Evolutionary conservation across 169 alveolate genomes (phyloP).

Genomic region (Plasmodium billcollinsi): DNA sequence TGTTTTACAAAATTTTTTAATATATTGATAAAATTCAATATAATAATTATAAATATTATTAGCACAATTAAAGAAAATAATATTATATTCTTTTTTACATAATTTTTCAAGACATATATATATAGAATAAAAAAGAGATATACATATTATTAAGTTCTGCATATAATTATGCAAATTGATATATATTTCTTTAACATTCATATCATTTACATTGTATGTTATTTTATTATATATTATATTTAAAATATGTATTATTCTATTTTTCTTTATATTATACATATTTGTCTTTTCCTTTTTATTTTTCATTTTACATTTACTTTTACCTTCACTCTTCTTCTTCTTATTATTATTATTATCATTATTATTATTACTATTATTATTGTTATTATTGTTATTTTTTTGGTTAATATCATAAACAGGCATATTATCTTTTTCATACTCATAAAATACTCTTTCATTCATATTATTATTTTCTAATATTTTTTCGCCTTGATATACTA

Average conservation of each 20-base stretch:
- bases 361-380: background rate
- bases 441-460: no score
- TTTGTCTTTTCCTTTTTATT: background rate
- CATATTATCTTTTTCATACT: background rate
- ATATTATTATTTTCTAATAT: no score
- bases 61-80: constrained; percentile 61
- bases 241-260: constrained; percentile 27
- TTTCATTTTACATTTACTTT: background rate
- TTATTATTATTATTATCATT: background rate
- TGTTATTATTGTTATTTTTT: background rate
- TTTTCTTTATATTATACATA: background rate
- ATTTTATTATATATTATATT: constrained; percentile 52
- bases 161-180: constrained; percentile 64
- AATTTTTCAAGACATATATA: constrained; percentile 67
- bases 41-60: constrained; percentile 45
- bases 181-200: constrained; percentile 31
- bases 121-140: constrained; percentile 46
- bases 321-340: background rate
- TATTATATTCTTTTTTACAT: constrained; percentile 29
- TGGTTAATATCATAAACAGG: background rate
- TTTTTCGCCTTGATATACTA: no score
- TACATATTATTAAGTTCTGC: constrained; percentile 64
- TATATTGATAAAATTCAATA: constrained; percentile 46
- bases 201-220: constrained; percentile 18
- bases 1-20: constrained; percentile 48